A percentile compares a stretch with the other conserved stretches of the same genome.
Conservation (phyloP, 768 basidiomycete genomes). For the Gloeopeniophorella convolvens region DNA sequence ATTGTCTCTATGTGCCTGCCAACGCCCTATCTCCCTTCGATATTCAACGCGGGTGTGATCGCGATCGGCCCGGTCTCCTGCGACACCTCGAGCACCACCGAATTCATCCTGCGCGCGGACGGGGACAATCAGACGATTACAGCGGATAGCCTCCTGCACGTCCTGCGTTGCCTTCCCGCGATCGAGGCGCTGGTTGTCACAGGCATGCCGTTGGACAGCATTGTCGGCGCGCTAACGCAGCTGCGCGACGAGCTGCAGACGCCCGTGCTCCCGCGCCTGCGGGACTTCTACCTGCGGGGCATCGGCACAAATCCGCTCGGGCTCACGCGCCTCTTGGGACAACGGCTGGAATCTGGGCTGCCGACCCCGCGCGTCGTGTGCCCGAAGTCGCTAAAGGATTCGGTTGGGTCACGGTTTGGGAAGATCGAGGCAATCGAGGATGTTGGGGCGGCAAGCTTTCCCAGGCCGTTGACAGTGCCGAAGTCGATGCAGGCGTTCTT, state of each 20-base stretch:
- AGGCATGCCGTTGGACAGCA: slow-evolving; percentile 6
- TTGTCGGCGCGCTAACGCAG: not conserved
- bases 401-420: slow-evolving; percentile 1
- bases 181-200: slow-evolving; percentile 10
- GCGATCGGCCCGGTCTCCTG: not conserved
- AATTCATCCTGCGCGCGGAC: slow-evolving; percentile 5
- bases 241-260: slow-evolving; percentile 7
- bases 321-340: slow-evolving; percentile 8
- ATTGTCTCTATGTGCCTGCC: slow-evolving; percentile 5
- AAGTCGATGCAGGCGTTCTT: slow-evolving; percentile 5
- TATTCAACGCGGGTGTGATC: not conserved
- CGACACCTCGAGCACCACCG: slow-evolving; percentile 2
- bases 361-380: slow-evolving; percentile 2
- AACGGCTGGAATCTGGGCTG: slow-evolving; percentile 5
- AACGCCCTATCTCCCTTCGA: not conserved
- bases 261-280: not conserved
- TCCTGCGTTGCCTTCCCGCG: slow-evolving; percentile 1
- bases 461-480: slow-evolving; percentile 6
- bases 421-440: slow-evolving; percentile 10
- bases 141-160: not conserved
- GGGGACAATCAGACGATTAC: slow-evolving; percentile 6
- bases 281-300: not conserved
- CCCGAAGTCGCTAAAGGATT: not conserved
- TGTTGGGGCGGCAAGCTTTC: not conserved
- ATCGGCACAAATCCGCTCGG: slow-evolving; percentile 3